Evolutionary conservation across 2,329 filamentous ascomycete species (phyloP).

Genomic region (Akanthomyces muscarius): DNA sequence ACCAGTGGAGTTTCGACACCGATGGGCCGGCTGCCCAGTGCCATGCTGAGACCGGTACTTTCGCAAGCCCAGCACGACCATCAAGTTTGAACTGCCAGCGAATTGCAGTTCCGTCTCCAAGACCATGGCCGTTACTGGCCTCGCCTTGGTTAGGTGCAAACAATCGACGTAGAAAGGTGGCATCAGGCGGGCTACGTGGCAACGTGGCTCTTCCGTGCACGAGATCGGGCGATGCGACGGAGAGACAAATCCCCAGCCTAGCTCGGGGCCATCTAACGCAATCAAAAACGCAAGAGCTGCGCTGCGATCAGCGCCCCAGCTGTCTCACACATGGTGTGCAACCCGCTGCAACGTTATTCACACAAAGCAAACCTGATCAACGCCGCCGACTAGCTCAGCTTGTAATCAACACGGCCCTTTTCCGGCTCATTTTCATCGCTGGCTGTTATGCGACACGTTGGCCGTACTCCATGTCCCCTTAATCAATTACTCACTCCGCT

Average conservation of each 20-base stretch:
- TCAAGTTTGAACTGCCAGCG: background rate
- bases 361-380: background rate
- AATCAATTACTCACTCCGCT: background rate
- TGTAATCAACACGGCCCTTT: slow-evolving; percentile 9
- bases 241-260: background rate
- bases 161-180: background rate
- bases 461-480: background rate
- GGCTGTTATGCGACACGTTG: background rate
- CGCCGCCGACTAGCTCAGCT: background rate
- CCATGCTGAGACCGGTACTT: background rate
- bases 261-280: background rate
- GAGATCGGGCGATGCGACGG: slow-evolving; percentile 11
- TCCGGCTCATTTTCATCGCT: background rate
- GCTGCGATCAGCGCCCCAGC: background rate
- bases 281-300: background rate
- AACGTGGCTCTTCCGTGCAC: background rate
- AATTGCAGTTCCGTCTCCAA: background rate
- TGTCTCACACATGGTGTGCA: background rate
- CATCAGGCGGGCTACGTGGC: background rate
- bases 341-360: background rate
- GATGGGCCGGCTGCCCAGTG: slow-evolving; percentile 8
- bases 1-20: slow-evolving; percentile 1
- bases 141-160: background rate
- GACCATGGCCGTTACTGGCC: background rate
- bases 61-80: background rate